phyloP scores from a whole-genome alignment of 352 stramenopile genomes.

The Phytopythium montanum region DNA sequence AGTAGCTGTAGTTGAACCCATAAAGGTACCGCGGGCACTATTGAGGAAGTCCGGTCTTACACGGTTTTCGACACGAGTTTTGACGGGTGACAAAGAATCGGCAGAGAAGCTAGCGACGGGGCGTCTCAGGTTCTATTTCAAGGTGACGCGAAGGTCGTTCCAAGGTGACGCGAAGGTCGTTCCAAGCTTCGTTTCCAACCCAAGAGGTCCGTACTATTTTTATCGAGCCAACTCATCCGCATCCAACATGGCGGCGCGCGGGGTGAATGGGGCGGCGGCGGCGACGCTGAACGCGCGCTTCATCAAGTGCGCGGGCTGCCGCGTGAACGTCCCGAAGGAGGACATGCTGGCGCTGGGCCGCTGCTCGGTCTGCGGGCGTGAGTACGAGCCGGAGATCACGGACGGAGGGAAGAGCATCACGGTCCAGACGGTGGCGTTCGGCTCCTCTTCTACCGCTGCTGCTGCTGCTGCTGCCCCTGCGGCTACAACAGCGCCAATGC shows the following conservation, averaged over 20 bases:
- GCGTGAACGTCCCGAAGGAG: slow-evolving; percentile 79
- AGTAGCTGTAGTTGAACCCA: no score
- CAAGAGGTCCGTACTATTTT: no score
- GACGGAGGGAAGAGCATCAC: slow-evolving; percentile 20
- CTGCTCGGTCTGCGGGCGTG: slow-evolving; percentile 51
- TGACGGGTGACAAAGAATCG: slow-evolving; percentile 6
- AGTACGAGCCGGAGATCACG: slow-evolving; percentile 31
- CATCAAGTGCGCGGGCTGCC: slow-evolving; percentile 70
- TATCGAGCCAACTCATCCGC: no score
- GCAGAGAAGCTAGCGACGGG: slow-evolving; percentile 3
- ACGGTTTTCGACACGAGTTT: background rate
- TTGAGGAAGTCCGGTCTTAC: background rate
- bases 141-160: slow-evolving; percentile 19
- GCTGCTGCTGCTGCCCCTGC: background rate
- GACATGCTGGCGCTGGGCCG: slow-evolving; percentile 60
- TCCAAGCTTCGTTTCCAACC: no score
- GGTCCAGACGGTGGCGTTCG: slow-evolving; percentile 43
- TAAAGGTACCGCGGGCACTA: background rate
- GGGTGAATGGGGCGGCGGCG: slow-evolving; percentile 51
- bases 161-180: slow-evolving; percentile 22
- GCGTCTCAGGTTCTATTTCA: background rate
- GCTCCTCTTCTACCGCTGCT: background rate
- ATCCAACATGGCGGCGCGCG: slow-evolving; percentile 29
- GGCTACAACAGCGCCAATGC: background rate
- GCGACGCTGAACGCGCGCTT: slow-evolving; percentile 72